A percentile compares a stretch with the other conserved stretches of the same genome.
These are phyloP conservation scores for Litchi chinensis DNA, from an alignment of 345 rosid species.

Conservation along the genomic window DNA sequence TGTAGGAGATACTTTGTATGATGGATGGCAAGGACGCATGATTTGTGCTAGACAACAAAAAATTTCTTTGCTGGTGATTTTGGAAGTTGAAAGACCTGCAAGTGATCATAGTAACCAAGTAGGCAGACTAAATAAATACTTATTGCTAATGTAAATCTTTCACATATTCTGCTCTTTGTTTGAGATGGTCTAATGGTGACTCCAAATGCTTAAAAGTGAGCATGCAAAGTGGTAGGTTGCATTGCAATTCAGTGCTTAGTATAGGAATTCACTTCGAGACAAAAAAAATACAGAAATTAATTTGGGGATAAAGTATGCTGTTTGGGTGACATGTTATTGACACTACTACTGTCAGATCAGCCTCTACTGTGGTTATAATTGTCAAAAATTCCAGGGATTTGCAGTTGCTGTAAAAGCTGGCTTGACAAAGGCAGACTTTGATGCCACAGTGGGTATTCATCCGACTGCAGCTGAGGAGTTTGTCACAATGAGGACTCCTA, in stretches of 20 bases:
- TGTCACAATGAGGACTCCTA: conserved; percentile 87
- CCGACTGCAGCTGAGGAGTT: conserved; percentile 94
- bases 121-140: background rate
- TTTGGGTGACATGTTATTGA: background rate
- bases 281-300: background rate
- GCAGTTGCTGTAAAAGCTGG: conserved; percentile 96
- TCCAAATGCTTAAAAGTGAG: background rate
- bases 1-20: background rate
- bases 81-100: background rate
- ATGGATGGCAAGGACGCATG: background rate
- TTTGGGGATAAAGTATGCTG: background rate
- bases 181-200: background rate
- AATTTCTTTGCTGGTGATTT: background rate
- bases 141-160: background rate
- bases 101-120: background rate
- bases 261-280: background rate
- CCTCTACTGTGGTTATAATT: conserved; percentile 13
- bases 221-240: background rate
- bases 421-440: conserved; percentile 83
- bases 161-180: background rate
- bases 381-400: conserved; percentile 66
- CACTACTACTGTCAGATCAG: background rate
- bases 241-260: background rate
- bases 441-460: conserved; percentile 88
- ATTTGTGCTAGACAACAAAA: background rate